These are phyloP conservation scores for Beta lomatogona DNA, from an alignment of 179 eudicot species.

Conservation along the genomic window DNA sequence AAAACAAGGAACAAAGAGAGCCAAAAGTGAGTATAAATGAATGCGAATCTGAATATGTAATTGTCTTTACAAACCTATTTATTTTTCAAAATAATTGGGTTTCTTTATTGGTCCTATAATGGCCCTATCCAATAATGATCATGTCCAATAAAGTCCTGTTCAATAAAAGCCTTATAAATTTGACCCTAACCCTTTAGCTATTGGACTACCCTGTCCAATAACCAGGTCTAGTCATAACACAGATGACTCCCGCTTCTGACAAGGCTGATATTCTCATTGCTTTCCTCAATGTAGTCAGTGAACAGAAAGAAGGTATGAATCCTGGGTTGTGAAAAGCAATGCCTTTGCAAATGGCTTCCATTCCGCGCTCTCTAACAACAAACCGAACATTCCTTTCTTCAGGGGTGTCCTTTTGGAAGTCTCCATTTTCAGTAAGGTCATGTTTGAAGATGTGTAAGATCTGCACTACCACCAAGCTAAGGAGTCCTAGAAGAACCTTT, in stretches of 20 bases:
- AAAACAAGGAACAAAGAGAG: too few relatives aligned
- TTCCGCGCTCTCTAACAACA: conserved; percentile 65
- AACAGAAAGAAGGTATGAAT: conserved; percentile 59
- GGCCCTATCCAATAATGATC: too few relatives aligned
- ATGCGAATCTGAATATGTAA: too few relatives aligned
- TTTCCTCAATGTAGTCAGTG: conserved; percentile 74
- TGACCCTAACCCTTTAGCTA: too few relatives aligned
- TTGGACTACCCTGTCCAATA: too few relatives aligned
- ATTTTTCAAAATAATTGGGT: too few relatives aligned
- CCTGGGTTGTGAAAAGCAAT: conserved; percentile 60
- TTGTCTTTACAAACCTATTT: too few relatives aligned
- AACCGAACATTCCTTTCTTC: conserved; percentile 60
- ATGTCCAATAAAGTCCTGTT: too few relatives aligned
- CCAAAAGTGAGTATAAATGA: too few relatives aligned
- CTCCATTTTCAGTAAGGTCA: conserved; percentile 50
- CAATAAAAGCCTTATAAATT: too few relatives aligned
- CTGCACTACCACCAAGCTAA: conserved; percentile 75
- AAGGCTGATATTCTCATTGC: conserved; percentile 59
- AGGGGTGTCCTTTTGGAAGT: conserved; percentile 59
- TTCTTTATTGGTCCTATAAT: too few relatives aligned
- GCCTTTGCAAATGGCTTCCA: conserved; percentile 68
- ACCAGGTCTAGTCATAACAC: too few relatives aligned
- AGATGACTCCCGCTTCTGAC: conserved; percentile 55
- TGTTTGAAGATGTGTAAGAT: conserved; percentile 65
- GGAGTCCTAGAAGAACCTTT: conserved; percentile 56